phyloP scores from a whole-genome alignment of 176 grass and related monocot genomes.

The Phragmites australis region DNA sequence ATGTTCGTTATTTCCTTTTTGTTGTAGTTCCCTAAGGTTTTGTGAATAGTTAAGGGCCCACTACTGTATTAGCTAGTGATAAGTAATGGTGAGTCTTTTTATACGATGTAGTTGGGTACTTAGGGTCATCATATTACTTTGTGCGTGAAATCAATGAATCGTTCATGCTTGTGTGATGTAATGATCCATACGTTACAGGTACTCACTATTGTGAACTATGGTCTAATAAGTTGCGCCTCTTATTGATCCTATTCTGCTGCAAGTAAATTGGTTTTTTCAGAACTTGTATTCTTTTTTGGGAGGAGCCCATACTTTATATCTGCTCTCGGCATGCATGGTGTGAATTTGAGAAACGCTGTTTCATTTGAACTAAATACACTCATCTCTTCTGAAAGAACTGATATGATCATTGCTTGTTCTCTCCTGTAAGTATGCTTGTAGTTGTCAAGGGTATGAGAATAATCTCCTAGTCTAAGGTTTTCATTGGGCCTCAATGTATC shows the following conservation, averaged over 20 bases:
- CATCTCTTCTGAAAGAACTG: not conserved
- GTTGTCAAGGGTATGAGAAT: no score
- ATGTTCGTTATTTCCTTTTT: constrained; percentile 8
- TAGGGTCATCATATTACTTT: constrained; percentile 9
- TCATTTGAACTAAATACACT: not conserved
- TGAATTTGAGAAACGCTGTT: not conserved
- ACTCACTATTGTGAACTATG: not conserved
- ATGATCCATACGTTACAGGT: not conserved
- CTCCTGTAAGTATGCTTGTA: no score
- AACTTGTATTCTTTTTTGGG: constrained; percentile 4
- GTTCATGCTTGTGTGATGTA: constrained; percentile 2
- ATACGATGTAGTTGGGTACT: not conserved
- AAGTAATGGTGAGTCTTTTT: not conserved
- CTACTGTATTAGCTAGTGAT: not conserved
- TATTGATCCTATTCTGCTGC: not conserved
- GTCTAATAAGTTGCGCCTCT: not conserved
- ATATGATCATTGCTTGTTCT: not conserved
- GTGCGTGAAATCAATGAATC: not conserved
- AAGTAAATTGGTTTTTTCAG: not conserved
- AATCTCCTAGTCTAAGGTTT: no score
- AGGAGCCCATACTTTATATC: not conserved
- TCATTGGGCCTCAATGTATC: no score
- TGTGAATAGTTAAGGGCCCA: not conserved
- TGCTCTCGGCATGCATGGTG: not conserved
- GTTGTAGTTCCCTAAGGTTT: not conserved